A percentile compares a stretch with the other conserved stretches of the same genome.
phyloP scores from a whole-genome alignment of 495 filamentous ascomycete species.

The Staphylotrichum longicolle region DNA sequence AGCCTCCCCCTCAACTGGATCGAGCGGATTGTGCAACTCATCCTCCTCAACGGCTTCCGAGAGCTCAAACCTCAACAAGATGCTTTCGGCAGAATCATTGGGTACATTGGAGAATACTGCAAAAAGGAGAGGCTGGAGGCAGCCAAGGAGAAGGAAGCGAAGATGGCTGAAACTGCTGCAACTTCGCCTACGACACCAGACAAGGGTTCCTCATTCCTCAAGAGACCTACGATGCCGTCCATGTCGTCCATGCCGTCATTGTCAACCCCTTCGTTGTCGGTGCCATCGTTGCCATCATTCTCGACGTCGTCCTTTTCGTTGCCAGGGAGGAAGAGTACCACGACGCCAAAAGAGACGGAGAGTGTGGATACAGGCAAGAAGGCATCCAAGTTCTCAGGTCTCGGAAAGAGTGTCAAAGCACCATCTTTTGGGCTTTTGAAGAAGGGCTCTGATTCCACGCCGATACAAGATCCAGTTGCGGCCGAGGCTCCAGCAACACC shows the following conservation, averaged over 20 bases:
- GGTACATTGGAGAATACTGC: slow-evolving; percentile 30
- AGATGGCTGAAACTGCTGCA: not conserved
- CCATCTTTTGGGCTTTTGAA: slow-evolving; percentile 21
- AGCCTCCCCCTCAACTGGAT: slow-evolving; percentile 35
- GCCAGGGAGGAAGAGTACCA: slow-evolving; percentile 4
- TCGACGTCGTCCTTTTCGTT: slow-evolving; percentile 10
- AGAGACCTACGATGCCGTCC: slow-evolving; percentile 11
- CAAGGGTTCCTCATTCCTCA: slow-evolving; percentile 11
- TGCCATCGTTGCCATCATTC: slow-evolving; percentile 10
- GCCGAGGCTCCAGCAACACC: not conserved
- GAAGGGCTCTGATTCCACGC: not conserved
- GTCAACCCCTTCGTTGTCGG: slow-evolving; percentile 7
- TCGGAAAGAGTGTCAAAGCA: slow-evolving; percentile 14
- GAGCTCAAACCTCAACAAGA: slow-evolving; percentile 29
- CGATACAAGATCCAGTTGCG: not conserved
- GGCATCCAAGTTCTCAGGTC: not conserved
- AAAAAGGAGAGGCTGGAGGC: slow-evolving; percentile 11
- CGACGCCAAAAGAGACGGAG: slow-evolving; percentile 2
- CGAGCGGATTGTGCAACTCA: slow-evolving; percentile 29
- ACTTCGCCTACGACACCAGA: not conserved
- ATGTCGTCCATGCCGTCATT: slow-evolving; percentile 9
- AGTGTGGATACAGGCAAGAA: slow-evolving; percentile 7
- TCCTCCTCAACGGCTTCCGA: slow-evolving; percentile 28
- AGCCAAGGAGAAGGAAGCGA: slow-evolving; percentile 2
- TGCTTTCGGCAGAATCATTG: slow-evolving; percentile 36